These are phyloP conservation scores for Chrysoporthe austroafricana DNA, from an alignment of 2,329 filamentous ascomycete species.

Conservation along the genomic window DNA sequence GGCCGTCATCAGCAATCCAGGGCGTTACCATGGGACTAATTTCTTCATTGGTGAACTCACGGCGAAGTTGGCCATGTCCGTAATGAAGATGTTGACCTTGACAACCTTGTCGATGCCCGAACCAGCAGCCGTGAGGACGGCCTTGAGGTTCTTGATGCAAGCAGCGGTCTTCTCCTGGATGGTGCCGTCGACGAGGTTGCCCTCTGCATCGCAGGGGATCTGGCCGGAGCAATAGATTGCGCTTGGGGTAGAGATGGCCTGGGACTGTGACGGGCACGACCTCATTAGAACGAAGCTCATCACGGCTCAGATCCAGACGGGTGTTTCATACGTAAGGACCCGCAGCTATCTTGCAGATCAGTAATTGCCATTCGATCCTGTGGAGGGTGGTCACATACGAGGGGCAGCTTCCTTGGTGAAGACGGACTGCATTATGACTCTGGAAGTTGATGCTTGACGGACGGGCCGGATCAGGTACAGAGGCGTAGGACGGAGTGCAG, in stretches of 20 bases:
- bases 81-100: slow-evolving; percentile 90
- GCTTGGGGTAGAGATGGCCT: slow-evolving; percentile 67
- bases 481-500: slow-evolving; percentile 10
- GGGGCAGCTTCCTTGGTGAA: slow-evolving; percentile 63
- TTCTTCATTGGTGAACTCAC: slow-evolving; percentile 40
- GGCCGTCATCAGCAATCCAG: neutral
- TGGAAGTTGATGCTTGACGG: slow-evolving; percentile 19
- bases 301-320: neutral
- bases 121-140: slow-evolving; percentile 81
- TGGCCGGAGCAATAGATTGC: slow-evolving; percentile 70
- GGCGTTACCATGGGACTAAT: neutral
- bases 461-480: slow-evolving; percentile 7
- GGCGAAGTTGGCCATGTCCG: slow-evolving; percentile 87
- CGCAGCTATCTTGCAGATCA: slow-evolving; percentile 50
- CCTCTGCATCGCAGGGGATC: slow-evolving; percentile 68
- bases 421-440: slow-evolving; percentile 38
- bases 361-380: slow-evolving; percentile 2
- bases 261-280: slow-evolving; percentile 51
- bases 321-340: slow-evolving; percentile 62
- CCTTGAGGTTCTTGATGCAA: slow-evolving; percentile 77
- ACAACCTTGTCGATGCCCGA: slow-evolving; percentile 79
- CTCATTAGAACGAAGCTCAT: slow-evolving; percentile 10
- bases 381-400: slow-evolving; percentile 48
- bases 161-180: slow-evolving; percentile 66
- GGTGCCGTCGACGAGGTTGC: slow-evolving; percentile 59